phyloP scores from a whole-genome alignment of 768 basidiomycete genomes.

The Pleurotus sapidus region DNA sequence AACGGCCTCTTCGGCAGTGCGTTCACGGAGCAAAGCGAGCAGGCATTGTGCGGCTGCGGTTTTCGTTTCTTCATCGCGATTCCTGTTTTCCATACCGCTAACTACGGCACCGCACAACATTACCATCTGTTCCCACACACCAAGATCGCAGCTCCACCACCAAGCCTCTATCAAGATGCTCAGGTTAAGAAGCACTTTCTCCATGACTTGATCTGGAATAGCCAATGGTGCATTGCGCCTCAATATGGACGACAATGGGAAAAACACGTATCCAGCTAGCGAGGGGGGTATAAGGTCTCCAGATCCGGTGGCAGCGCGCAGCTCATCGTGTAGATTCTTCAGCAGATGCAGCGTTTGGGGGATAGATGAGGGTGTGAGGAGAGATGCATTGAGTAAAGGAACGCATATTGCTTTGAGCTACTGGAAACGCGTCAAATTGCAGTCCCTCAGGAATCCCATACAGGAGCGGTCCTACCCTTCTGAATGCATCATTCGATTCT shows the following conservation, averaged over 20 bases:
- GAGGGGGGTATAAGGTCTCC: constrained; percentile 43
- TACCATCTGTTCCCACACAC: constrained; percentile 84
- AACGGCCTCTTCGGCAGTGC: constrained; percentile 36
- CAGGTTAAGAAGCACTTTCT: constrained; percentile 64
- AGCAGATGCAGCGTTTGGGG: constrained; percentile 50
- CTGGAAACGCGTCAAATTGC: not conserved
- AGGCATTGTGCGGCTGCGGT: constrained; percentile 72
- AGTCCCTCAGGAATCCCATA: too few species aligned
- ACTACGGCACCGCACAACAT: constrained; percentile 68
- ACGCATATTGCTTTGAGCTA: constrained; percentile 77
- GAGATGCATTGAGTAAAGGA: constrained; percentile 69
- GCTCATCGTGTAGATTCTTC: constrained; percentile 42
- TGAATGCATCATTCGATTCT: not conserved
- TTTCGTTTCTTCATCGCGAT: constrained; percentile 83
- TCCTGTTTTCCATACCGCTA: constrained; percentile 63
- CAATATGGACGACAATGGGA: constrained; percentile 83
- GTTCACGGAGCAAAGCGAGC: constrained; percentile 55
- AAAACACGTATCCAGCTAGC: constrained; percentile 81
- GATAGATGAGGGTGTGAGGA: constrained; percentile 54
- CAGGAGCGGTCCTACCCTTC: constrained; percentile 1
- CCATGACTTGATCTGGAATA: constrained; percentile 79
- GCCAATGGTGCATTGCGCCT: constrained; percentile 66
- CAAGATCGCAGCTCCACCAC: constrained; percentile 81
- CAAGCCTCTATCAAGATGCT: constrained; percentile 62
- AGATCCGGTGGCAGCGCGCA: constrained; percentile 41